Evolutionary conservation across 2,329 filamentous ascomycete species (phyloP), one percentile per base, ranked within the genome.

Genomic region (Hypoxylon sp.): DNA sequence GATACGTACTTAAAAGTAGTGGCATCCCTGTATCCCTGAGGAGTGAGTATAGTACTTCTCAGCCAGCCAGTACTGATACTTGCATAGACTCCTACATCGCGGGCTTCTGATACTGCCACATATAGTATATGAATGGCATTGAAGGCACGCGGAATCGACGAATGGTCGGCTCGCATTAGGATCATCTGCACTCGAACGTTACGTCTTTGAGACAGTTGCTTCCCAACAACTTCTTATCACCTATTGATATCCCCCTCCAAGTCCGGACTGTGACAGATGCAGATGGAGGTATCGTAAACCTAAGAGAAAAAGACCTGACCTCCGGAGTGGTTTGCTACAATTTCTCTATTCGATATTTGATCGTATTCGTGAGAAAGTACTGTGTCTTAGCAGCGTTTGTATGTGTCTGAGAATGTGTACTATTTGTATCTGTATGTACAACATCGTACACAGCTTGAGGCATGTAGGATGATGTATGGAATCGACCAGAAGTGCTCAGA

Each of bases 121-220:
- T 59, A 61, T 48, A 42, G 61, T 64, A 58, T 48, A 31, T 25
- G 44, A 22, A 62, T 40, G 30, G 27, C 51, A 65, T 64, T 42
- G 40, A 65, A 50, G 64, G 59, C 48, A 46, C 33, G 20, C 3
- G 40, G 44, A 55, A 22, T 50, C 55, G 31, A 31, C 63, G 66
- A 67, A 71, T 71, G 56, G 61, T 46, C 31, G 25, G 51, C 57
- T 67, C 31, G 30, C 27, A 67, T 60, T 59, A 51, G 61, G 55
- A 68, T 69, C 67, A 70, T 64, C 64, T 72, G 69, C 64, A 66
- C 48, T 61, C 22, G 31, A 66, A 70, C 40, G 69, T 68, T 68
- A 70, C 69, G 44, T 66, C 57, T 62, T 44, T 37, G 61, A 70
- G 59, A 64, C 64, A 70, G 60, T 65, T 62, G 58, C 55, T 65